Percentiles rank a stretch among this genome's conserved stretches.
These are phyloP conservation scores for California macrophylla DNA, from an alignment of 441 rosid genomes.

Conservation along the genomic window DNA sequence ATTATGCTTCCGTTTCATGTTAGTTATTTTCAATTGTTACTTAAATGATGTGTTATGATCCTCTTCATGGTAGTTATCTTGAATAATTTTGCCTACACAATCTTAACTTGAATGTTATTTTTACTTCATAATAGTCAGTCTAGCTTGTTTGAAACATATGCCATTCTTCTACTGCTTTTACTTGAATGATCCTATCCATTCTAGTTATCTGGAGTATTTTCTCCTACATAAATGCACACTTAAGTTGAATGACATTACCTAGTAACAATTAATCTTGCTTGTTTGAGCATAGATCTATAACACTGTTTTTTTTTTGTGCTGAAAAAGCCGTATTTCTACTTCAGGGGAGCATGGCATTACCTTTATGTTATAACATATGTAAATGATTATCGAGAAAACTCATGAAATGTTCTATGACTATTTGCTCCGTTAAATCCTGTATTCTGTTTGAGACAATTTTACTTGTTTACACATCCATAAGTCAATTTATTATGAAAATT, in stretches of 20 bases:
- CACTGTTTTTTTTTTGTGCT: background rate
- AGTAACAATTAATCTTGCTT: background rate
- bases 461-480: background rate
- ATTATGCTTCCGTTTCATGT: constrained; percentile 9
- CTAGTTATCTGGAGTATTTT: background rate
- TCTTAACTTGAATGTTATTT: background rate
- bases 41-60: background rate
- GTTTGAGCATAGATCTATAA: background rate
- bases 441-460: background rate
- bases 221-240: background rate
- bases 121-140: background rate
- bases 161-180: background rate
- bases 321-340: background rate
- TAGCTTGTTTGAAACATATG: background rate
- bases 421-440: background rate
- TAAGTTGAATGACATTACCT: background rate
- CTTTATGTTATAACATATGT: background rate
- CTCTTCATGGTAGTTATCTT: background rate
- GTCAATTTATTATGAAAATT: background rate
- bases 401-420: background rate
- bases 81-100: background rate
- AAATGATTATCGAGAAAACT: background rate
- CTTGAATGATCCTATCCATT: background rate
- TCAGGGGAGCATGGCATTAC: background rate
- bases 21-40: background rate